phyloP scores from a whole-genome alignment of 441 rosid species.

The Daphne laureola region DNA sequence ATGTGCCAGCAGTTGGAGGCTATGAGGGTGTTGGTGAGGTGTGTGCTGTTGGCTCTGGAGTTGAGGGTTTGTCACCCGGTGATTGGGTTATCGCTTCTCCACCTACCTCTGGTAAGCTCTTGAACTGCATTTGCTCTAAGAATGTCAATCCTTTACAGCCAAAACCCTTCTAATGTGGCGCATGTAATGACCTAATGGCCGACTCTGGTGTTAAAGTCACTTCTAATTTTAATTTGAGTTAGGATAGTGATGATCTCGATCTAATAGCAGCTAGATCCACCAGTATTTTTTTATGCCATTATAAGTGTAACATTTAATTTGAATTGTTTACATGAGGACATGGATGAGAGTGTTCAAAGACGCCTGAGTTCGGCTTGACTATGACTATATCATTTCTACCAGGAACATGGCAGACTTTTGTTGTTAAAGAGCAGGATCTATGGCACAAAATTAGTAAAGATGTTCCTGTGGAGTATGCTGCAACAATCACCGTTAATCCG shows the following conservation, averaged over 20 bases:
- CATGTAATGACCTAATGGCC: no score
- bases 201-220: no score
- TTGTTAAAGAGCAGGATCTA: constrained; percentile 67
- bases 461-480: constrained; percentile 79
- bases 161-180: no score
- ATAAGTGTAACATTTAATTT: no score
- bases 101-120: constrained; percentile 57
- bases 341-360: no score
- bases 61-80: constrained; percentile 54
- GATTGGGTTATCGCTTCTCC: constrained; percentile 93
- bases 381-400: constrained; percentile 9
- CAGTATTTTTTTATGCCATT: no score
- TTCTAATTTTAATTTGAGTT: no score
- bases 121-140: neutral
- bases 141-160: neutral
- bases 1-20: constrained; percentile 85
- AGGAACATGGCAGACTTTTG: constrained; percentile 88
- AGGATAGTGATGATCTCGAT: no score
- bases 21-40: constrained; percentile 93
- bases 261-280: no score
- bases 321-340: no score
- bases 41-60: constrained; percentile 59
- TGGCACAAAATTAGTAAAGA: constrained; percentile 83
- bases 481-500: constrained; percentile 88
- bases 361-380: neutral